Base-by-base conservation (phyloP, 1,284 basidiomycete genomes). In the Ustilago cynodontis region DNA sequence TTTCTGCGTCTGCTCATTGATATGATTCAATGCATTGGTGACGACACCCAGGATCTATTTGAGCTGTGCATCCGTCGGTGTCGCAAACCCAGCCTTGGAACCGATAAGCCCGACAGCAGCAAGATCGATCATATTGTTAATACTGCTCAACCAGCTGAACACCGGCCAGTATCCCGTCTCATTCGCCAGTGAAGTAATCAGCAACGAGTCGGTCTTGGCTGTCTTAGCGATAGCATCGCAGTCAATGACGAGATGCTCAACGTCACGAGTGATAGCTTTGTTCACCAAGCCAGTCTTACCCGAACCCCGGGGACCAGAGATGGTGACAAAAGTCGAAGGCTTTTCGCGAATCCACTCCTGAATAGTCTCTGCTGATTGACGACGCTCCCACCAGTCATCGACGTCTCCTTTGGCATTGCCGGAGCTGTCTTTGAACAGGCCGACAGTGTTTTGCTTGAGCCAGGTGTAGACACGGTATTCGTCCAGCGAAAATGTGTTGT, bases 41-140 rank as follows among this genome's bases (percentile, higher is more conserved):
- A 93, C 92, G 10, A 94, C 91, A 60, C 92, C 90, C n/a, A 99
- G 89, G 43, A 98, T 91, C 71, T 85, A 90, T 77, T 93, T 92
- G 41, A 98, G 88, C 86, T 98, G 94, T 45, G 94, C 92, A 37
- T 91, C 89, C n/a, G 94, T 88, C 0, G 94, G 92, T 11, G 90
- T 92, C 53, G 91, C 92, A 77, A 98, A 89, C 16, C 96, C 95
- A 33, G 93, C 95, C 88, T 98, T 98, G 84, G 96, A 94, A 1
- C 96, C 96, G 78, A 98, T 98, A 24, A 99, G 85, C 8, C 95
- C 95, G 39, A 95, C 90, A 61, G 92, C 92, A 0, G 94, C 95
- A n/a, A 99, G 89, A 83, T 99, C 96, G 68, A 98, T 91, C 64
- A 98, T 87, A 71, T 90, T 93, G 85, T 92, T 94, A 81, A 96